Evolutionary conservation across 352 stramenopile species (phyloP), one percentile per base, ranked within the genome.

Genomic region (Sclerospora graminicola): DNA sequence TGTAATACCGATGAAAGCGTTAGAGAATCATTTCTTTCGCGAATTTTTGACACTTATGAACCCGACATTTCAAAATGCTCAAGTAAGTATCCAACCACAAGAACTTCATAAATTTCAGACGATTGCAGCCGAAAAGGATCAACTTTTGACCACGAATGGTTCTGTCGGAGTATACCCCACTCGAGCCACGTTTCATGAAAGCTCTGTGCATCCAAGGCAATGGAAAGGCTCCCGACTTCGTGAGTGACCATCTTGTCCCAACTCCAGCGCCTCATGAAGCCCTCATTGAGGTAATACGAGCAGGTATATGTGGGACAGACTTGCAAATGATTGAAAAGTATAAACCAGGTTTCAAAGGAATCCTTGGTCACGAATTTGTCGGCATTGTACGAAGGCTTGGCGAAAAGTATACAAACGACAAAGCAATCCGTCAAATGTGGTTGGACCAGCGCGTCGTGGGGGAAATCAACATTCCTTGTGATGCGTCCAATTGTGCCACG

Each of bases 401-500:
- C 26, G 41, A 37, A 9, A 40, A 66, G 29, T 56, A 36, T 16
- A 19, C 21, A 5, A 54, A 66, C 9, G 56, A 63, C 11, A 36
- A 50, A 19, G 21, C 51, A 16, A 48, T 35, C 9, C 46, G 51
- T 13, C 37, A 13, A 15, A 43, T 43, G 15, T 79, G 72, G 78
- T 41, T 93, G 0, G 74, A 76, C 13, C 72, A 89, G 51, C 82
- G 88, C 21, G 84, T 96, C 18, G 89, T 94, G 19, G 88, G 79
- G 13, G 88, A 97, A 59, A 95, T 97, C 37, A 97, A 97, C 54
- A 57, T 96, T 37, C 73, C 79, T 16, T 95, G 84, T 46, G 65
- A 77, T 15, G 54, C 69, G 31, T 44, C 46, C 10, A 67, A 74
- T 8, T 92, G 79, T 51, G 27, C 14, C 9, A 68, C 45, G 20